Evolutionary conservation across 371 early-diverging fungal genomes (phyloP), one percentile per base, ranked within the genome.

Genomic region (Blakeslea trispora): DNA sequence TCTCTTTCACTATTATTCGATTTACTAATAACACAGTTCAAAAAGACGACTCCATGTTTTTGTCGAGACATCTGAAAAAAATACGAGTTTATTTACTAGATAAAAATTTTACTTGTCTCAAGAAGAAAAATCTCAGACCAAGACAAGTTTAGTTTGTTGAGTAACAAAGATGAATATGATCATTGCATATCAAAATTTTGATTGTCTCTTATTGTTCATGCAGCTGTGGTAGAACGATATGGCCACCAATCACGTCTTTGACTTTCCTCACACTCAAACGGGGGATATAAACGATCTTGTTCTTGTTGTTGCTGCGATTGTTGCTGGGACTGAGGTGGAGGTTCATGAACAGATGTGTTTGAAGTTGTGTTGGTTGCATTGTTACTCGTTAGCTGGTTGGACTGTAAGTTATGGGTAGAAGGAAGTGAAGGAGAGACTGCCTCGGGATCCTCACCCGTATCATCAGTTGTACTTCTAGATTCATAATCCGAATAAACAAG

Each of bases 401-500:
- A 21, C 11, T 11, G 21, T 31, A 22, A 14, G 21, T 9, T 51
- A 41, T 39, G 37, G 39, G 45, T 24, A 44, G 56, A 47, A 5
- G 56, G 24, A 17, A 46, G 39, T 9, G 55, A 34, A 48, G 52
- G 40, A 17, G 57, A 56, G 19, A 44, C 40, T 3, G 45, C 53
- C 2, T 49, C 53, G 15, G 21, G 54, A 22, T 66, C 58, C 47
- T 55, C 63, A 21, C 52, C 54, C 19, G 50, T 57, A 17, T 63
- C 37, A 37, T 37, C 59, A 24, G 68, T 63, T 34, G 68, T 67
- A 41, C 68, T 67, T 58, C 59, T 55, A 11, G 68, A 67, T 53
- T 67, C 68, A 37, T 67, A 63, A 19, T 67, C 68, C 10, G 68
- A 67, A 40, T 67, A 67, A 10, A 55, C 56, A 17, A 67, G 35